Base-by-base conservation (phyloP, 192 early-diverging fungal genomes). In the Entomortierella lignicola region DNA sequence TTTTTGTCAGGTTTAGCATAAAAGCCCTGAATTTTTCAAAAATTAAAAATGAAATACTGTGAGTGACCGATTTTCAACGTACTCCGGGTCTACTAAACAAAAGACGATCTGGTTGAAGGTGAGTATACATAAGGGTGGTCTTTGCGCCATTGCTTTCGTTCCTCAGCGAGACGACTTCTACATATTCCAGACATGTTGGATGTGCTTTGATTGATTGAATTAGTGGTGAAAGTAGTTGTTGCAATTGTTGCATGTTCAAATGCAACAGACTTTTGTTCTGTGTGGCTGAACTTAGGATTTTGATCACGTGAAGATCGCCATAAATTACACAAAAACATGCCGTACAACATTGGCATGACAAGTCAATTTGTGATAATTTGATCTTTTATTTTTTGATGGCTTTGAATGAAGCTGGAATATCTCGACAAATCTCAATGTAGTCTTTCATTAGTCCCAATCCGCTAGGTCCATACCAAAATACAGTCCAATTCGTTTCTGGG, bases 111-210 rank as follows among this genome's bases (percentile, higher is more conserved):
- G 4, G 12, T 4, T 47, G 44, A 47, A 47, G 4, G 20, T 3
- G 25, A 31, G 65, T 71, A 64, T 81, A 89, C 86, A 65, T 85
- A 84, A 56, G 91, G 96, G 77, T 97, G 95, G 79, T 97, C 98
- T 84, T 96, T 98, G 67, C 97, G 83, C 98, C 98, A 99, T 82
- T 97, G 96, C 81, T 96, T 97, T 53, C 98, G 86, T 84, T 99
- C 98, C 81, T 98, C 95, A 56, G 89, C 85, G n/a, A 98, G 85
- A 23, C 96, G 85, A 29, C 88, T 89, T 50, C 82, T 85, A 64
- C 93, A 92, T 60, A 98, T 96, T 71, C 87, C 87, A 53, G 89
- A 89, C 83, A 84, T 84, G 57, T 37, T 63, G 27, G 18, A 34
- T 57, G 18, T 1, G 3, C n/a, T 37, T 20, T 48, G 42, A 27